Evolutionary conservation across 2,329 filamentous ascomycete genomes (phyloP).

Genomic region (Akanthomyces lecanii): DNA sequence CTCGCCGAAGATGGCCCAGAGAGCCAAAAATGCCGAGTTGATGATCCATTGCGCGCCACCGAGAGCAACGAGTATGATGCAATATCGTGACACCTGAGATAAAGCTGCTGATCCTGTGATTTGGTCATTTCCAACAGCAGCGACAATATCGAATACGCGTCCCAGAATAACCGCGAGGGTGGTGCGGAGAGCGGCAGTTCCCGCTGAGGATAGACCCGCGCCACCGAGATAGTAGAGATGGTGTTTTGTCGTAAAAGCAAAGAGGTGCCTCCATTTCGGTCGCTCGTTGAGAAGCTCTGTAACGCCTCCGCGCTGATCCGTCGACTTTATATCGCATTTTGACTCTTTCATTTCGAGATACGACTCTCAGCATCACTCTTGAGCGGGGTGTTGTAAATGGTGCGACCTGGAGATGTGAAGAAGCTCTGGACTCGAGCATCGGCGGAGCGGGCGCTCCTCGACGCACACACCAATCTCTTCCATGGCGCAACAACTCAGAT

Average conservation of each 20-base stretch:
- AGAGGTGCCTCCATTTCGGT: constrained; percentile 49
- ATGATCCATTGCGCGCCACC: constrained; percentile 63
- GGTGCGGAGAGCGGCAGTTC: constrained; percentile 61
- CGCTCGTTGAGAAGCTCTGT: constrained; percentile 10
- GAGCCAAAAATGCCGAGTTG: constrained; percentile 60
- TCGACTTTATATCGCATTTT: not conserved
- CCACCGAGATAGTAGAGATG: constrained; percentile 53
- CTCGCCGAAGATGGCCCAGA: constrained; percentile 78
- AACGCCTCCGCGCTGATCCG: not conserved
- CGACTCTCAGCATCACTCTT: not conserved
- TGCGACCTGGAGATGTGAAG: not conserved
- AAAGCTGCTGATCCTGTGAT: constrained; percentile 50
- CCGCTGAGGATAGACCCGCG: constrained; percentile 53
- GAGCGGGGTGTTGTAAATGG: not conserved
- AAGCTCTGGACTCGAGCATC: not conserved
- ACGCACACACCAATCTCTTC: not conserved
- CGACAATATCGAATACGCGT: constrained; percentile 67
- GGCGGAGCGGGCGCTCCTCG: not conserved
- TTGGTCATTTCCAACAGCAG: constrained; percentile 56
- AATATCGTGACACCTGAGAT: constrained; percentile 53
- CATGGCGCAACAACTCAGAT: not conserved
- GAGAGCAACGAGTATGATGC: constrained; percentile 58
- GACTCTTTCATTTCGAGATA: not conserved
- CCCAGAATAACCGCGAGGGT: constrained; percentile 68
- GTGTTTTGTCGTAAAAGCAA: constrained; percentile 63